Base-by-base conservation (phyloP, 202 grass and related monocot genomes). In the Zoysia matrella region DNA sequence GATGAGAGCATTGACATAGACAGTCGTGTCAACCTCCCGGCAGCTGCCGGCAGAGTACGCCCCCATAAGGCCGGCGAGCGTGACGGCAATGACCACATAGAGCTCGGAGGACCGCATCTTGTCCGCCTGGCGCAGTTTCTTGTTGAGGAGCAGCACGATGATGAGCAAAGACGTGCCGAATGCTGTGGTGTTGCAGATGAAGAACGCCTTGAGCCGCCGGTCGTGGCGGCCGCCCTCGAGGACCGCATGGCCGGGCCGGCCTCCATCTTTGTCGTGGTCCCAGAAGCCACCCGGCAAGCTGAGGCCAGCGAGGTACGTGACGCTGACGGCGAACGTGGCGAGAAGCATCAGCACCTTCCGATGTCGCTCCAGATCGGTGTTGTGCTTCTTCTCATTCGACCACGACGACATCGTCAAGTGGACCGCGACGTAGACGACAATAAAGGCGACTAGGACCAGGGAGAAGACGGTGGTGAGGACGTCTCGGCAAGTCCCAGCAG, bases 201-300 rank as follows among this genome's bases (percentile, higher is more conserved):
- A 75, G 71, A 83, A 83, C 8, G 16, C 44, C 40, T 15, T 10
- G 40, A 83, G 62, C 50, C 71, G 71, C 9, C 3, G 5, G n/a
- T 65, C 60, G 60, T 82, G 69, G 60, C 1, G 15, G 1, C 75
- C 75, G 0, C 48, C 80, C 10, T 47, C 46, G 45, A 82, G 69
- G 0, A 82, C 6, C 0, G 80, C 40, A 0, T 48, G 11, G 9
- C 79, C 56, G 0, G 68, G 30, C 1, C 1, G 0, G 47, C 64
- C 14, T 4, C 4, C 68, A 36, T 2, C 46, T 2, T 63, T 45
- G 7, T 0, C 0, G 55, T 81, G 2, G 79, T 43, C 68, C 79
- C 79, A 82, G 69, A 82, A 82, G 6, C 79, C 79, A 5, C 79
- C 79, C 1, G 79, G 79, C 14, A 47, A 14, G 69, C 69, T 82